Base-by-base conservation (phyloP, 257 asterid species). In the Solanum ahanhuiri region DNA sequence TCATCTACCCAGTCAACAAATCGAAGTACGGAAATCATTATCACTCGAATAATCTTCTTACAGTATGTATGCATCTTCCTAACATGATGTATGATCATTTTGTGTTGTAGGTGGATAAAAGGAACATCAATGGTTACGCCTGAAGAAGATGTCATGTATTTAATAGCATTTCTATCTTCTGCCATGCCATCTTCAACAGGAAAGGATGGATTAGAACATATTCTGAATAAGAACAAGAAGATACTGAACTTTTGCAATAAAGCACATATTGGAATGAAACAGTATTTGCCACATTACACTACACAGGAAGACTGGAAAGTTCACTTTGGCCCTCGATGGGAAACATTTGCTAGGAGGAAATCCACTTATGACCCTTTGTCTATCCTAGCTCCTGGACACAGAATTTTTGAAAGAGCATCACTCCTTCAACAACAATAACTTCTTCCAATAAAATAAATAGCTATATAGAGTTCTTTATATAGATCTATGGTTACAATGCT, bases 381-480 rank as follows among this genome's bases (percentile, higher is more conserved):
- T 31, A 94, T 96, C 89, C 91, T 96, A 88, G 97, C 98, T 90
- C 98, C 99, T 4, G 99, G 98, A 17, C 99, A 95, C 67, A 89
- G 91, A 86, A 95, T 96, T 89, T 96, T 96, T 89, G 88, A 64
- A 82, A 91, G 92, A 88, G 93, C 86, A 70, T 89, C 70, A 20
- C 87, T 92, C 43, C 87, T 86, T 86, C 90, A 85, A 73, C 86
- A 86, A 88, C 85, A 86, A 87, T 83, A 89, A 92, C 79, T 73
- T 63, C 9, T 82, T 79, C 17, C 17, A 82, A 85, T 73, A 85
- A 76, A 45, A 45, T 79, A 69, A 39, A 12, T 72, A 83, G n/a
- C 51, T 83, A 67, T 66, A 85, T 66, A 88, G 75, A 85, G 76
- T 57, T 86, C 23, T 12, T 73, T 73, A 79, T 57, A 45, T 85